Base-by-base conservation (phyloP, 805 yeast species). In the Lipomyces yamadae region DNA sequence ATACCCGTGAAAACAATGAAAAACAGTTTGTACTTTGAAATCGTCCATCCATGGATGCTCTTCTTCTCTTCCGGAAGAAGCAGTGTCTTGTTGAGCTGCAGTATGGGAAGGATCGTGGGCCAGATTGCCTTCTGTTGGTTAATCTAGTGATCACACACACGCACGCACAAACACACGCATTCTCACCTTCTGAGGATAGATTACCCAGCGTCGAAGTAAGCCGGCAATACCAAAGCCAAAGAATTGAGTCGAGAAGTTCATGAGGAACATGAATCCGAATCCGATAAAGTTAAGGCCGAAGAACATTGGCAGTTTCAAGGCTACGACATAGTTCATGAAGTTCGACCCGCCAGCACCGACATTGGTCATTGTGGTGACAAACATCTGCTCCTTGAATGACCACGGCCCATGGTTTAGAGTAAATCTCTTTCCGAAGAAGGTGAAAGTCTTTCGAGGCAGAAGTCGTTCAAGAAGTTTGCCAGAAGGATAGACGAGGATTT, bases 141-240 rank as follows among this genome's bases (percentile, higher is more conserved):
- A 24, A 24, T 24, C 24, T 24, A 1, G 24, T 24, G 24, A 24
- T 24, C 24, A 1, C 24, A 1, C 24, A 1, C 24, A 24, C 24
- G 24, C 24, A 1, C 24, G 1, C 24, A 24, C 24, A 24, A 24
- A 24, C 24, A 24, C 24, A 24, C 24, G 24, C 24, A 24, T 24
- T 24, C 24, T 24, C 24, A 24, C 24, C 24, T 24, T 24, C 24
- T 24, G 24, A 24, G 24, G 24, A 24, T 84, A 83, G 7, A 86
- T 81, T 1, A 81, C 81, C 50, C 87, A 83, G 64, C 85, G 83
- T 72, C 89, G 82, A 81, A 87, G 81, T 29, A 88, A 73, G 58
- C 89, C 88, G 3, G 91, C 90, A 74, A 88, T 82, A 0, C 89
- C 88, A 73, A 86, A 84, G 33, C 92, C 92, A 68, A 88, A 76